Evolutionary conservation across 2,329 filamentous ascomycete species (phyloP).

Genomic region (Pyricularia sp.): DNA sequence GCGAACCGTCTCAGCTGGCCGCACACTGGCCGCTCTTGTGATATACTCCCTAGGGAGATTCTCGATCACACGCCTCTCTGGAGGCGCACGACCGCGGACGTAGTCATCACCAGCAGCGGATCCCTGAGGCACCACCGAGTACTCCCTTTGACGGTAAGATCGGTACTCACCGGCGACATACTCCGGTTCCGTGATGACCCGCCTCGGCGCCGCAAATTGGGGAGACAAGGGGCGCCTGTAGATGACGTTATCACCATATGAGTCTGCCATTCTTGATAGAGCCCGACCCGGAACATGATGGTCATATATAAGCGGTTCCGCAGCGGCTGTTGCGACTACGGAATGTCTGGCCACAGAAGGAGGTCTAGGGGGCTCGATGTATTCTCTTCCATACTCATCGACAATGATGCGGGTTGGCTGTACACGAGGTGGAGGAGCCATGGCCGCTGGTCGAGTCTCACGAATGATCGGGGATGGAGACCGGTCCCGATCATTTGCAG

Average conservation of each 20-base stretch:
- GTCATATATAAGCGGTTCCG: slow-evolving; percentile 43
- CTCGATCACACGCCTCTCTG: slow-evolving; percentile 23
- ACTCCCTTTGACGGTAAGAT: slow-evolving; percentile 44
- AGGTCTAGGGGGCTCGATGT: slow-evolving; percentile 41
- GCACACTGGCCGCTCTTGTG: slow-evolving; percentile 39
- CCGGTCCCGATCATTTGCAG: slow-evolving; percentile 33
- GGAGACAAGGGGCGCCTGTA: slow-evolving; percentile 38
- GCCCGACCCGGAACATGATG: slow-evolving; percentile 35
- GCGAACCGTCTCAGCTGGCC: slow-evolving; percentile 26
- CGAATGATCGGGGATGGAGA: slow-evolving; percentile 34
- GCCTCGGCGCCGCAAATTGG: slow-evolving; percentile 31
- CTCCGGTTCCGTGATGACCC: slow-evolving; percentile 51
- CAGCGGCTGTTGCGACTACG: slow-evolving; percentile 29
- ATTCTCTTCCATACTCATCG: slow-evolving; percentile 74
- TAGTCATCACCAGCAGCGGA: slow-evolving; percentile 30
- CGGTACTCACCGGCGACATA: slow-evolving; percentile 38
- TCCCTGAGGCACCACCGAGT: slow-evolving; percentile 35
- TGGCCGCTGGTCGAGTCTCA: slow-evolving; percentile 31
- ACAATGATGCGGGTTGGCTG: slow-evolving; percentile 58
- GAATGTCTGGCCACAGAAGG: slow-evolving; percentile 33
- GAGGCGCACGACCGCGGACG: slow-evolving; percentile 20
- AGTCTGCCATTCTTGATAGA: slow-evolving; percentile 34
- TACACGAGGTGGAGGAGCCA: slow-evolving; percentile 33
- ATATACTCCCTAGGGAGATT: slow-evolving; percentile 35
- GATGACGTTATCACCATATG: slow-evolving; percentile 35